Conservation (phyloP, 768 basidiomycete genomes). For the Amanita polypyramis region DNA sequence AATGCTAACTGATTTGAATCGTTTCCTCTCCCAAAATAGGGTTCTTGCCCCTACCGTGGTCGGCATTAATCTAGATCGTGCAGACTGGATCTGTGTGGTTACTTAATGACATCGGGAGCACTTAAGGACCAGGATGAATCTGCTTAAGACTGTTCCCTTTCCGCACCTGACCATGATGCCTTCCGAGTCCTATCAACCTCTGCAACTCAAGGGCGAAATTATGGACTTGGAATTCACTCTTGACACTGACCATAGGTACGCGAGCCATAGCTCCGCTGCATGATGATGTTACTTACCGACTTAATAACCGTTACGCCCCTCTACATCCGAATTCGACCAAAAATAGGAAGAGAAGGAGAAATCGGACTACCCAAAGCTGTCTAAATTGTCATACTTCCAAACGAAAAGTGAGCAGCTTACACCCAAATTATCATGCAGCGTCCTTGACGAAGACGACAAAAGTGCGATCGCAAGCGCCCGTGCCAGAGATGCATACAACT, state of each 20-base stretch:
- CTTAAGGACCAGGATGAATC: constrained; percentile 39
- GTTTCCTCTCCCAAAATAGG: constrained; percentile 11
- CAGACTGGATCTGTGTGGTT: constrained; percentile 32
- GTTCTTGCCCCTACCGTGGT: constrained; percentile 15
- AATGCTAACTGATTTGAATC: constrained; percentile 6
- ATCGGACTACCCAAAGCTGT: constrained; percentile 85
- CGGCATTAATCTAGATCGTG: constrained; percentile 31
- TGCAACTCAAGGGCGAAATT: constrained; percentile 66
- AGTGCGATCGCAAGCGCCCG: constrained; percentile 90
- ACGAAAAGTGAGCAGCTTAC: constrained; percentile 55
- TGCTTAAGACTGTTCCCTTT: constrained; percentile 39
- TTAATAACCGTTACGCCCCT: constrained; percentile 37
- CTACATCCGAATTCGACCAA: constrained; percentile 34
- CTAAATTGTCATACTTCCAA: constrained; percentile 91
- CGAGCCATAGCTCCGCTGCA: constrained; percentile 12
- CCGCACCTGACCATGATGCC: constrained; percentile 41
- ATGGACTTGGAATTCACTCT: constrained; percentile 70
- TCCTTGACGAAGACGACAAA: constrained; percentile 11
- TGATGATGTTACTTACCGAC: constrained; percentile 29
- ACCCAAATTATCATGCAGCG: constrained; percentile 5
- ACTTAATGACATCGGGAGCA: constrained; percentile 54
- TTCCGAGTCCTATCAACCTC: constrained; percentile 42
- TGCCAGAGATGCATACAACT: constrained; percentile 88
- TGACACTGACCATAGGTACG: constrained; percentile 59
- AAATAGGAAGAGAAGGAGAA: constrained; percentile 75